A percentile compares a stretch with the other conserved stretches of the same genome.
Conservation (phyloP, 148 eudicot genomes). For the Chenopodium berlandieri region DNA sequence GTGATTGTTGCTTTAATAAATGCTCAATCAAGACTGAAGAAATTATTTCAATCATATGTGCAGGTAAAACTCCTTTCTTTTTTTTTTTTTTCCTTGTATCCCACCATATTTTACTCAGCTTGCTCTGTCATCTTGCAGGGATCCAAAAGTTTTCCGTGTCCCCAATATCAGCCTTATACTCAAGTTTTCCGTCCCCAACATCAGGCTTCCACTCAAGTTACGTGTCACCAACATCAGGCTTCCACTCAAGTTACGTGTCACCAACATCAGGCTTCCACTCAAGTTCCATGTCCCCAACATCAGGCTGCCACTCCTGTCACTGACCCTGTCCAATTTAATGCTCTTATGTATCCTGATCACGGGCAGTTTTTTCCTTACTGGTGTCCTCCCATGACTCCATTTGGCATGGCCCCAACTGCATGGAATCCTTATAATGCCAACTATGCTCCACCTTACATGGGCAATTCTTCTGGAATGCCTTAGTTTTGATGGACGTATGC, state of each 20-base stretch:
- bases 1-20: neutral
- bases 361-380: slow-evolving; percentile 1
- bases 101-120: neutral
- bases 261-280: neutral
- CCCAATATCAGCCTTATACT: neutral
- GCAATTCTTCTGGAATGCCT: neutral
- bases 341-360: neutral
- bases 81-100: neutral
- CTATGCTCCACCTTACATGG: neutral
- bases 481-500: neutral
- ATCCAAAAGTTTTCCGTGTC: neutral
- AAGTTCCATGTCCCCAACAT: neutral
- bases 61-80: neutral
- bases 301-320: neutral
- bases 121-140: neutral
- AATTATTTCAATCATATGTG: neutral
- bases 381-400: neutral
- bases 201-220: too few relatives aligned
- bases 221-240: too few relatives aligned
- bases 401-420: neutral
- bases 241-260: neutral
- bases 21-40: neutral
- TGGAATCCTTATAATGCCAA: slow-evolving; percentile 7
- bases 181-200: too few relatives aligned
- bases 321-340: neutral